Evolutionary conservation across 73 alveolate species (phyloP).

Genomic region (Tetrahymena elliotti): DNA sequence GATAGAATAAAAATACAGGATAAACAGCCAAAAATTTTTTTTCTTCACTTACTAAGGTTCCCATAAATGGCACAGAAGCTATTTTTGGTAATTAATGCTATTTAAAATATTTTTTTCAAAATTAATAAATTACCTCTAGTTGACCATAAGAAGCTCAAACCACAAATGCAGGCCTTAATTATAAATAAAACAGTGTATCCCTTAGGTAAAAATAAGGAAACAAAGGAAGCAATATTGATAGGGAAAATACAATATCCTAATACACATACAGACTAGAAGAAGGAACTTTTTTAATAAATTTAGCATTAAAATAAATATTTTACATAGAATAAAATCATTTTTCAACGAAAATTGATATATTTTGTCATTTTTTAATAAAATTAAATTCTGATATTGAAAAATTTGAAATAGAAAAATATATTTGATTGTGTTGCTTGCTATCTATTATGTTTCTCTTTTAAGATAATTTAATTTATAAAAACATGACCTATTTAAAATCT

Average conservation of each 20-base stretch:
- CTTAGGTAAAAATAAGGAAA: conserved; percentile 31
- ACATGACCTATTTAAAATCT: not conserved
- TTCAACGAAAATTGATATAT: too few species aligned
- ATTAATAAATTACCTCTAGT: not conserved
- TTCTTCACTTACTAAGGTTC: conserved; percentile 57
- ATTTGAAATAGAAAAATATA: not conserved
- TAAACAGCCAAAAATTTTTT: conserved; percentile 79
- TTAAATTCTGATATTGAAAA: too few species aligned
- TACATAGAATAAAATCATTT: not conserved
- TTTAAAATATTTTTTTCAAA: not conserved
- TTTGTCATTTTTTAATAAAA: not conserved
- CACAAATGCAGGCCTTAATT: not conserved
- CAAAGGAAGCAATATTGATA: conserved; percentile 77
- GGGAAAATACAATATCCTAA: conserved; percentile 95
- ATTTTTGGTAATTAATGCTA: not conserved
- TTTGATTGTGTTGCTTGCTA: not conserved
- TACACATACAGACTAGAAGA: conserved; percentile 84
- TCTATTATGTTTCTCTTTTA: not conserved
- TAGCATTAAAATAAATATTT: too few species aligned
- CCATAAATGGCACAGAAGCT: conserved; percentile 87
- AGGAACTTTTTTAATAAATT: conserved; percentile 22
- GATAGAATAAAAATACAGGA: conserved; percentile 88
- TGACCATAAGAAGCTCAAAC: not conserved
- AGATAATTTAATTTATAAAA: not conserved
- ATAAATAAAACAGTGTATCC: not conserved